Conservation (phyloP, 495 filamentous ascomycete species). For the Aspergillus kassunensis region DNA sequence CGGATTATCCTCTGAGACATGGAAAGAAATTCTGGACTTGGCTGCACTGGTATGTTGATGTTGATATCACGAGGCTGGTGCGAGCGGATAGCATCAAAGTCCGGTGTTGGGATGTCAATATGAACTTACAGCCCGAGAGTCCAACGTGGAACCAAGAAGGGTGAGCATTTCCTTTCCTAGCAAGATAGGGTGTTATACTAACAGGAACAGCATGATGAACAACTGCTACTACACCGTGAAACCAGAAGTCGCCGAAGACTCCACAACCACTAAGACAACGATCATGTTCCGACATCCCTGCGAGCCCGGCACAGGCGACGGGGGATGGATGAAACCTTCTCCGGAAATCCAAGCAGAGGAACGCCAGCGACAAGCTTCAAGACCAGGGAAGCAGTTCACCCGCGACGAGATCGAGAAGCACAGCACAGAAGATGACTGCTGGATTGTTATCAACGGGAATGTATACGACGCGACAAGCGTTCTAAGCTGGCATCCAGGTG, state of each 20-base stretch:
- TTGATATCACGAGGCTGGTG: slow-evolving; percentile 4
- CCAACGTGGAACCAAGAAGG: slow-evolving; percentile 25
- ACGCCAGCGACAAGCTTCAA: slow-evolving; percentile 20
- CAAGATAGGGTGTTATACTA: too few relatives aligned
- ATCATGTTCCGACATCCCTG: slow-evolving; percentile 19
- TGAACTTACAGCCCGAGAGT: slow-evolving; percentile 22
- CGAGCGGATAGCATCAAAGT: slow-evolving; percentile 16
- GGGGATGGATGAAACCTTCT: slow-evolving; percentile 23
- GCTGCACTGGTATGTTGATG: slow-evolving; percentile 20
- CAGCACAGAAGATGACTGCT: slow-evolving; percentile 63
- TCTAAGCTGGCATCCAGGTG: too few relatives aligned
- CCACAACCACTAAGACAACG: slow-evolving; percentile 10
- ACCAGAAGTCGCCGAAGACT: slow-evolving; percentile 17
- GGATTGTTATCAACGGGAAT: too few relatives aligned
- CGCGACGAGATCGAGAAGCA: slow-evolving; percentile 60
- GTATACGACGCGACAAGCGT: too few relatives aligned
- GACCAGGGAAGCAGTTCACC: slow-evolving; percentile 29
- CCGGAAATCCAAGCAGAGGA: slow-evolving; percentile 20
- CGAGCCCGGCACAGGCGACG: slow-evolving; percentile 12
- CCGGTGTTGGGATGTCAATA: slow-evolving; percentile 16
- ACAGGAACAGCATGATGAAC: slow-evolving; percentile 35
- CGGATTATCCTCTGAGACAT: slow-evolving; percentile 16
- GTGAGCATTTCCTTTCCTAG: too few relatives aligned
- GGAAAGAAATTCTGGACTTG: slow-evolving; percentile 21
- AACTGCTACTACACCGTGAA: slow-evolving; percentile 31